phyloP scores from a whole-genome alignment of 2,329 filamentous ascomycete genomes.

The Bipolaris bicolor region DNA sequence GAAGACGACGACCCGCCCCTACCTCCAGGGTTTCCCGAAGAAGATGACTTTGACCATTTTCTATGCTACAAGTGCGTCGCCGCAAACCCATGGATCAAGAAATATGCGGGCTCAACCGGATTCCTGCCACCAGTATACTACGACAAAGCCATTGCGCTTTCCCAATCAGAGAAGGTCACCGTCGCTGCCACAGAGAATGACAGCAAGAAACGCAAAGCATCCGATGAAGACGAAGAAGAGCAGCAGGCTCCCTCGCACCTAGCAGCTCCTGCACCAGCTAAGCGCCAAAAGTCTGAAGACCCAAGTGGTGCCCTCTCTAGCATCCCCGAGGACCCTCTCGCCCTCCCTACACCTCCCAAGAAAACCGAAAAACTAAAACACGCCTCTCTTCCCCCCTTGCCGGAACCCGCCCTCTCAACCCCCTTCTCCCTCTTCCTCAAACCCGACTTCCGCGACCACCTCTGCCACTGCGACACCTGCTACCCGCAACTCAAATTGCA shows the following conservation, averaged over 20 bases:
- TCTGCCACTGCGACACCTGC: conserved; percentile 85
- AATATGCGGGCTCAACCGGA: conserved; percentile 78
- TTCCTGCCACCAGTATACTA: conserved; percentile 77
- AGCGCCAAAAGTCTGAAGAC: conserved; percentile 48
- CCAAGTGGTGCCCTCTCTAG: conserved; percentile 45
- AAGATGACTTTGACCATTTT: conserved; percentile 88
- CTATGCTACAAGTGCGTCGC: conserved; percentile 94
- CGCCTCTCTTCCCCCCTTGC: conserved; percentile 61
- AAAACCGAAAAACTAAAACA: conserved; percentile 63
- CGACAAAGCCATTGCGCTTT: conserved; percentile 33
- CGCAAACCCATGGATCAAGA: conserved; percentile 88
- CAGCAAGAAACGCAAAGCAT: conserved; percentile 56
- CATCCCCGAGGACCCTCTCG: conserved; percentile 32
- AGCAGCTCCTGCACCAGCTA: conserved; percentile 29
- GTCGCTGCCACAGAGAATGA: conserved; percentile 22
- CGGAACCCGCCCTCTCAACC: conserved; percentile 58
- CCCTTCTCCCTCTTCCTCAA: conserved; percentile 83
- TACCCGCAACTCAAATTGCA: conserved; percentile 74
- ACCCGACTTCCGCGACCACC: conserved; percentile 75
- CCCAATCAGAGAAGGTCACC: conserved; percentile 12
- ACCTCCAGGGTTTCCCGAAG: conserved; percentile 84
- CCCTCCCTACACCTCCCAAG: conserved; percentile 38
- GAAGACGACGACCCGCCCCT: conserved; percentile 66
- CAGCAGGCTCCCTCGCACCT: conserved; percentile 19
- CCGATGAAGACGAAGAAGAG: conserved; percentile 47